These are phyloP conservation scores for Xylaria sp. DNA, from an alignment of 2,329 filamentous ascomycete genomes.

Conservation along the genomic window DNA sequence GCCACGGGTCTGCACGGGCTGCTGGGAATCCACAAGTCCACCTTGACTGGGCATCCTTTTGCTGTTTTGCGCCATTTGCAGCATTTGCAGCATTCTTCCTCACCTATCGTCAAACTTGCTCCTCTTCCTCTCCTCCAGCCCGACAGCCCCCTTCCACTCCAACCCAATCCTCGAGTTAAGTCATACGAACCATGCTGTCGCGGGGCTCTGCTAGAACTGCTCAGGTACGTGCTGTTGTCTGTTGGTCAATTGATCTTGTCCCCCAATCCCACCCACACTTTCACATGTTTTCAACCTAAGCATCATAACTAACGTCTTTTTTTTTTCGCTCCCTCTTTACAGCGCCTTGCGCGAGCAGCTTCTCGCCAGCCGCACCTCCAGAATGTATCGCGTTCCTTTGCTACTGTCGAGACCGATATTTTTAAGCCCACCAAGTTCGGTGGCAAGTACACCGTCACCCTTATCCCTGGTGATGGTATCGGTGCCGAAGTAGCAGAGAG, in stretches of 20 bases:
- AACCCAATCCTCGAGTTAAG: constrained; percentile 6
- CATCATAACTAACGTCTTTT: constrained; percentile 16
- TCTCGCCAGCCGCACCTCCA: constrained; percentile 50
- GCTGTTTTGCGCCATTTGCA: constrained; percentile 44
- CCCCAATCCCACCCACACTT: constrained; percentile 31
- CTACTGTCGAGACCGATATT: constrained; percentile 90
- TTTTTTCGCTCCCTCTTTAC: constrained; percentile 12
- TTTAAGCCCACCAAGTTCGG: constrained; percentile 99
- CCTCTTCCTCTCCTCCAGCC: constrained; percentile 25
- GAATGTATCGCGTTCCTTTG: constrained; percentile 63
- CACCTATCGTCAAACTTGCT: constrained; percentile 23
- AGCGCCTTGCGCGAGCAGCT: constrained; percentile 60
- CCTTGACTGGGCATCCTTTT: constrained; percentile 30
- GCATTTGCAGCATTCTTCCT: constrained; percentile 17
- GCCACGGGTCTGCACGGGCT: constrained; percentile 34
- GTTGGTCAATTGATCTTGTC: constrained; percentile 1
- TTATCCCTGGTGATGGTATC: constrained; percentile 99
- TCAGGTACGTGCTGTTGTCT: constrained; percentile 55
- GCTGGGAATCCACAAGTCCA: constrained; percentile 21
- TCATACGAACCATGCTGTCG: constrained; percentile 56
- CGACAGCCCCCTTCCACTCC: constrained; percentile 24
- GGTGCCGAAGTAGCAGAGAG: constrained; percentile 97
- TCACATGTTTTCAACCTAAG: constrained; percentile 22
- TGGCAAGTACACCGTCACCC: constrained; percentile 98
- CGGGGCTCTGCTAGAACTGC: constrained; percentile 62